phyloP scores from a whole-genome alignment of 768 basidiomycete species.

The Candolleomyces aberdarensis region DNA sequence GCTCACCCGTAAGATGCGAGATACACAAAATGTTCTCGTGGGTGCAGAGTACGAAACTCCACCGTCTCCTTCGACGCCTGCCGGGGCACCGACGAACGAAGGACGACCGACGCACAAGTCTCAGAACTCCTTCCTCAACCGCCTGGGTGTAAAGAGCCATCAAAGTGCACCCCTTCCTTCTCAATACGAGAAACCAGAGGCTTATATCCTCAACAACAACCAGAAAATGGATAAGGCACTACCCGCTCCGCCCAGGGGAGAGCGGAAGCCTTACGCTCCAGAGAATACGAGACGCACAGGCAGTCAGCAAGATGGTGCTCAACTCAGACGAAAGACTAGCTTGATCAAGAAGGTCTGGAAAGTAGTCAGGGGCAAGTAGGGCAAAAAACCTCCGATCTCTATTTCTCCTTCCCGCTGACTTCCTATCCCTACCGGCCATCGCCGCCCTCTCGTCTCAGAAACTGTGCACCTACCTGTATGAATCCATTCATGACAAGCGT shows the following conservation, averaged over 20 bases:
- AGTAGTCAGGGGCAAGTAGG: conserved; percentile 59
- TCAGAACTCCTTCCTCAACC: conserved; percentile 75
- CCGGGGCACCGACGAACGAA: conserved; percentile 19
- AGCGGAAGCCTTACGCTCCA: conserved; percentile 8
- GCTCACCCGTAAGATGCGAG: conserved; percentile 85
- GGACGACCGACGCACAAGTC: conserved; percentile 68
- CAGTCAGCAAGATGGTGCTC: conserved; percentile 31
- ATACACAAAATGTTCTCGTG: conserved; percentile 80
- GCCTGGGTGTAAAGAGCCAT: conserved; percentile 44
- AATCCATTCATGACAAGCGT: too few species aligned
- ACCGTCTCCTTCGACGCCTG: conserved; percentile 42
- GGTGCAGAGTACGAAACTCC: conserved; percentile 39
- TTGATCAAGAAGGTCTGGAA: conserved; percentile 77
- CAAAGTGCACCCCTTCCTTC: conserved; percentile 21
- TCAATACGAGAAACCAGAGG: conserved; percentile 40
- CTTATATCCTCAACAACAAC: conserved; percentile 66
- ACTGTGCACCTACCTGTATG: too few species aligned
- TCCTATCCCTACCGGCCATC: too few species aligned
- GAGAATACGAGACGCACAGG: conserved; percentile 23
- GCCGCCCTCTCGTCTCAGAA: too few species aligned
- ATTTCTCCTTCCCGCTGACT: too few species aligned
- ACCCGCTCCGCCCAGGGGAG: conserved; percentile 32
- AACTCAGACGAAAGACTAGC: conserved; percentile 69
- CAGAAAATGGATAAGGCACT: conserved; percentile 55
- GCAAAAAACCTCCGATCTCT: too few species aligned